These are phyloP conservation scores for Epichloe sp. DNA, from an alignment of 2,329 filamentous ascomycete genomes.

Conservation along the genomic window DNA sequence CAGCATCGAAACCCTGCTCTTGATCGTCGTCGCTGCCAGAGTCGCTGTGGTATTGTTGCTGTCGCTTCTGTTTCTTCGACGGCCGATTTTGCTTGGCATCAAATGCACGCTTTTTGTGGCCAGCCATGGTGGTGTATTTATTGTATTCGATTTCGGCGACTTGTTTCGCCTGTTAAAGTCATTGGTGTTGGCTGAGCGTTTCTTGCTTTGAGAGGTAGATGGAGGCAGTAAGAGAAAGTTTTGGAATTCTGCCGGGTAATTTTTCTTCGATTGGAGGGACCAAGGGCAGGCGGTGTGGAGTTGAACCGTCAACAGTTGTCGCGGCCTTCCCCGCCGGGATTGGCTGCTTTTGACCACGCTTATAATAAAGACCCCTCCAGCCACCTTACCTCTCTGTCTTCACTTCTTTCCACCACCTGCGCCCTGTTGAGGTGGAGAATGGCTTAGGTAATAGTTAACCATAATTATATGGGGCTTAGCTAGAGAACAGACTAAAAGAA, in stretches of 20 bases:
- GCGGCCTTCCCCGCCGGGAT: too few relatives aligned
- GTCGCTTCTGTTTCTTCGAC: constrained; percentile 39
- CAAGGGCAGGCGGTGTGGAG: constrained; percentile 7
- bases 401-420: too few relatives aligned
- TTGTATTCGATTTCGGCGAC: background rate
- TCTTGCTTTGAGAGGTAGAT: background rate
- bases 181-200: background rate
- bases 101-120: constrained; percentile 20
- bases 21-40: constrained; percentile 28
- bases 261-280: constrained; percentile 5
- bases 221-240: constrained; percentile 1
- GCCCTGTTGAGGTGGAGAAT: too few relatives aligned
- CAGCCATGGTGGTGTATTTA: constrained; percentile 17
- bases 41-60: constrained; percentile 36
- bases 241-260: constrained; percentile 9
- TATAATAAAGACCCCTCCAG: too few relatives aligned
- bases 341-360: too few relatives aligned
- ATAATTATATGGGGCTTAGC: too few relatives aligned
- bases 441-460: too few relatives aligned
- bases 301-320: too few relatives aligned
- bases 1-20: constrained; percentile 32
- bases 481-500: too few relatives aligned
- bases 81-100: constrained; percentile 25
- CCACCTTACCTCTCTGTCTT: too few relatives aligned
- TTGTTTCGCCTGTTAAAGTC: background rate